A percentile compares a stretch with the other conserved stretches of the same genome.
Conservation (phyloP, 352 stramenopile species). For the Phytopythium oedochilum region DNA sequence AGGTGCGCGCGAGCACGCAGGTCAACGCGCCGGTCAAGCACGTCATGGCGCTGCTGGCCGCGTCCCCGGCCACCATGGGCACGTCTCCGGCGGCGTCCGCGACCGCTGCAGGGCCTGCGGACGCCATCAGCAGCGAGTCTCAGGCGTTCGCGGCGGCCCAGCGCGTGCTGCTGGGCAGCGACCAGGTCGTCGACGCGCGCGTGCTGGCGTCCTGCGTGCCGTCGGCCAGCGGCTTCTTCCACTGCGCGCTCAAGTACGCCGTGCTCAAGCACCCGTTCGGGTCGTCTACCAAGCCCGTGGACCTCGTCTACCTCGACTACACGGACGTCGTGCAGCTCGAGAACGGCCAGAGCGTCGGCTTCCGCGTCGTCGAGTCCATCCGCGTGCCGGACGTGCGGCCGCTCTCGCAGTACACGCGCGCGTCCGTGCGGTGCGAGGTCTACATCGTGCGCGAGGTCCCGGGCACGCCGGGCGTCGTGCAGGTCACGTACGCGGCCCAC, state of each 20-base stretch:
- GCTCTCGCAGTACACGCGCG: conserved; percentile 57
- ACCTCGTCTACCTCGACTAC: conserved; percentile 84
- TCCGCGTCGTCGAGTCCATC: conserved; percentile 79
- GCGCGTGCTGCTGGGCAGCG: conserved; percentile 46
- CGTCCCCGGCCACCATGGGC: conserved; percentile 6
- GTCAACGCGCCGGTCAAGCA: conserved; percentile 82
- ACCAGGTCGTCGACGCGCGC: conserved; percentile 63
- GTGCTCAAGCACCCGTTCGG: conserved; percentile 81
- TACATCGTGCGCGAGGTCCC: conserved; percentile 71
- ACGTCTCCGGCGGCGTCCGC: too few relatives aligned
- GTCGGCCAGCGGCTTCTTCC: conserved; percentile 60
- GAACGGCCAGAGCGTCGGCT: conserved; percentile 60
- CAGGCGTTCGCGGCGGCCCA: conserved; percentile 58
- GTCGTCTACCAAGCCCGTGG: conserved; percentile 29
- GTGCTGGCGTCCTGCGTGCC: conserved; percentile 64
- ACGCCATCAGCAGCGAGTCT: conserved; percentile 21
- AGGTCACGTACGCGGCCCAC: conserved; percentile 80
- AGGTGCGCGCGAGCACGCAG: conserved; percentile 63
- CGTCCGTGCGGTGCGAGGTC: conserved; percentile 75
- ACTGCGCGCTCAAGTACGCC: conserved; percentile 81
- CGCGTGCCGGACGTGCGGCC: conserved; percentile 56
- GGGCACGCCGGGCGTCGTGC: conserved; percentile 57
- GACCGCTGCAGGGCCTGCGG: neutral
- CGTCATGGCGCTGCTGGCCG: conserved; percentile 69
- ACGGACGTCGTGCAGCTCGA: conserved; percentile 67